Evolutionary conservation across 495 filamentous ascomycete species (phyloP).

Genomic region (Penicillium bialowiezense): DNA sequence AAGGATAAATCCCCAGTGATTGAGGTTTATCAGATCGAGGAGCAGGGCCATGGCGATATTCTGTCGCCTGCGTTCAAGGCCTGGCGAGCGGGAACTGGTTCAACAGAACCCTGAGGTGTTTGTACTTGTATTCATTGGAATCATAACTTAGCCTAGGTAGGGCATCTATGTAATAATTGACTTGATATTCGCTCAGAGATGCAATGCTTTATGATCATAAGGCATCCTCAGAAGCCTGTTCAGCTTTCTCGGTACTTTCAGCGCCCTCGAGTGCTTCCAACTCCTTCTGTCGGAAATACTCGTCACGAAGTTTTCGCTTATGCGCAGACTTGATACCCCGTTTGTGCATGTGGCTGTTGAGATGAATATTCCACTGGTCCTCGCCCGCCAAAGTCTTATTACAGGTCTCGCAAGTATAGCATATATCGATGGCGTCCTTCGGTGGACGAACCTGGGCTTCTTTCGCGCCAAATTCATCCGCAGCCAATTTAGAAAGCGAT

Average conservation of each 20-base stretch:
- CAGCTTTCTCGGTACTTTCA: neutral
- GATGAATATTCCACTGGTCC: constrained; percentile 72
- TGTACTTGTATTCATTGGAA: neutral
- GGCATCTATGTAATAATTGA: neutral
- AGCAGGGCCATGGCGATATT: constrained; percentile 71
- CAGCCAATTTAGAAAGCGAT: constrained; percentile 58
- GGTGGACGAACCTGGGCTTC: constrained; percentile 44
- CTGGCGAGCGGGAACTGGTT: constrained; percentile 52
- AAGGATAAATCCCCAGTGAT: constrained; percentile 53
- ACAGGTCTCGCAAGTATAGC: constrained; percentile 68
- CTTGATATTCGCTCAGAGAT: neutral
- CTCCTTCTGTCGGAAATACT: constrained; percentile 23
- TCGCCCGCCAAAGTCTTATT: constrained; percentile 63
- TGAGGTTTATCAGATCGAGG: constrained; percentile 69
- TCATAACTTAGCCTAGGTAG: neutral
- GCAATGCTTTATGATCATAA: neutral
- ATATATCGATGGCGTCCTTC: constrained; percentile 33
- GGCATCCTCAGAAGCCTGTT: neutral
- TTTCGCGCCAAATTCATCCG: constrained; percentile 52
- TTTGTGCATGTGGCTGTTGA: constrained; percentile 64
- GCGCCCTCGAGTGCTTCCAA: constrained; percentile 7
- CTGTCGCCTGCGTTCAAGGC: constrained; percentile 72
- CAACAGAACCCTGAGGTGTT: neutral
- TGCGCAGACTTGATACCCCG: constrained; percentile 34
- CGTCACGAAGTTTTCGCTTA: constrained; percentile 31